Conservation (phyloP, 2,329 filamentous ascomycete genomes). For the Arthrobotrys entomopaga region DNA sequence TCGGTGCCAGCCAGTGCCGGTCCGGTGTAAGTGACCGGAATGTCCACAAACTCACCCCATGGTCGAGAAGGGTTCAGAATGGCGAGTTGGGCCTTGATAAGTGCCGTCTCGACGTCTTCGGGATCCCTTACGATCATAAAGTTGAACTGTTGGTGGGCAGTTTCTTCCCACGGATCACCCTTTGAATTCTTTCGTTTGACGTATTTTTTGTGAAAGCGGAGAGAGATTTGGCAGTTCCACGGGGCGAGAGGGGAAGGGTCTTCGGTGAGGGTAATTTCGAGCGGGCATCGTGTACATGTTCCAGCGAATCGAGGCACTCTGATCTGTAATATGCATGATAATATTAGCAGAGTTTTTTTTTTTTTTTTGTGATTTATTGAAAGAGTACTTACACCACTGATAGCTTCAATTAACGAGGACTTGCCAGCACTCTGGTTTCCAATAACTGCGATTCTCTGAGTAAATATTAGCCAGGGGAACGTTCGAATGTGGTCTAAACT, state of each 20-base stretch:
- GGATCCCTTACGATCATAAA: conserved; percentile 56
- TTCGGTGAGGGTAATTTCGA: conserved; percentile 58
- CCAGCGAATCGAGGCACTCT: conserved; percentile 58
- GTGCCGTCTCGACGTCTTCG: conserved; percentile 55
- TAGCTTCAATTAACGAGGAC: conserved; percentile 59
- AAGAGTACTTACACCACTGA: conserved; percentile 56
- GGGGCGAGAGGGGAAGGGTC: conserved; percentile 44
- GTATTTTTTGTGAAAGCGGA: conserved; percentile 58
- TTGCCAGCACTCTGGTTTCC: conserved; percentile 59
- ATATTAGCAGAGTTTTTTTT: not conserved
- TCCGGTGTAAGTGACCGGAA: conserved; percentile 17
- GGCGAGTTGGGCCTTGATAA: conserved; percentile 57
- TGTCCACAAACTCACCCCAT: conserved; percentile 56
- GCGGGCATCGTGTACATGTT: conserved; percentile 58
- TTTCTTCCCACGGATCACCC: conserved; percentile 57
- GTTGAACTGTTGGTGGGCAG: conserved; percentile 53
- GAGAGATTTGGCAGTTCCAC: conserved; percentile 57
- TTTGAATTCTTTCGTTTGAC: conserved; percentile 33
- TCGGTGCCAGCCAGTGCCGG: conserved; percentile 12
- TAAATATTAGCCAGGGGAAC: not conserved
- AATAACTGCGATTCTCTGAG: conserved; percentile 57
- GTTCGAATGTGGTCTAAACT: not conserved
- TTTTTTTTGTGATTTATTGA: not conserved
- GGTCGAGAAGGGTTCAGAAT: conserved; percentile 57
- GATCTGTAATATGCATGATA: conserved; percentile 55